Evolutionary conservation across 768 basidiomycete genomes (phyloP).

Genomic region (Tremella fuciformis): DNA sequence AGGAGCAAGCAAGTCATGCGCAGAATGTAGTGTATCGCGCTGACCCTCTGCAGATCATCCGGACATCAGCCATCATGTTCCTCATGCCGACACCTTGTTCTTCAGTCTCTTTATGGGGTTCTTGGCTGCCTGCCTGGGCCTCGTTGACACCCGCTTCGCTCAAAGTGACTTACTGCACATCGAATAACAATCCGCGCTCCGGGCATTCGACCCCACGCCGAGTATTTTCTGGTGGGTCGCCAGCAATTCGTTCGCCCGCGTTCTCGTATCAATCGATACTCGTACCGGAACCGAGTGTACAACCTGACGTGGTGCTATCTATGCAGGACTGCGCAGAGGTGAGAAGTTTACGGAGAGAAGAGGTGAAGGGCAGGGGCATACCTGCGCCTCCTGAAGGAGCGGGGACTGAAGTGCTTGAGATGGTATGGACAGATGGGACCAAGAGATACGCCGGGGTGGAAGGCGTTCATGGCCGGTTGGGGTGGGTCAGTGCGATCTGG

Average conservation of each 20-base stretch:
- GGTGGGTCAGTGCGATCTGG: constrained; percentile 49
- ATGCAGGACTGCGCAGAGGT: constrained; percentile 47
- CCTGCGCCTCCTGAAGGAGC: constrained; percentile 40
- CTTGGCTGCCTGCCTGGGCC: constrained; percentile 42
- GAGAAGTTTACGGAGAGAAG: constrained; percentile 42
- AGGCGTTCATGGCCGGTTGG: constrained; percentile 39
- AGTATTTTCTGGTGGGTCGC: constrained; percentile 29
- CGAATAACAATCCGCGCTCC: constrained; percentile 25
- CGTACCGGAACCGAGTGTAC: constrained; percentile 17
- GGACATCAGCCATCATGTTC: constrained; percentile 37
- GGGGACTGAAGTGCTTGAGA: constrained; percentile 44
- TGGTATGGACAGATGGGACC: constrained; percentile 42
- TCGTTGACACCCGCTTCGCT: constrained; percentile 25
- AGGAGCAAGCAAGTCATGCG: constrained; percentile 8
- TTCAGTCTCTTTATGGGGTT: constrained; percentile 38
- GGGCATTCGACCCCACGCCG: constrained; percentile 34
- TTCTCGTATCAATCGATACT: constrained; percentile 32
- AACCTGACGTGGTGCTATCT: constrained; percentile 37
- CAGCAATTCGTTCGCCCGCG: constrained; percentile 11
- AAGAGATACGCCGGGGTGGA: constrained; percentile 45
- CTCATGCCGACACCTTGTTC: constrained; percentile 44
- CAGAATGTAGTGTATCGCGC: background rate
- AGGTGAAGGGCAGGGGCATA: constrained; percentile 38
- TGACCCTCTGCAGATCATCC: constrained; percentile 23
- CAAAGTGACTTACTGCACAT: constrained; percentile 37